phyloP scores from a whole-genome alignment of 2,329 filamentous ascomycete species.

The Aspergillus ruber region DNA sequence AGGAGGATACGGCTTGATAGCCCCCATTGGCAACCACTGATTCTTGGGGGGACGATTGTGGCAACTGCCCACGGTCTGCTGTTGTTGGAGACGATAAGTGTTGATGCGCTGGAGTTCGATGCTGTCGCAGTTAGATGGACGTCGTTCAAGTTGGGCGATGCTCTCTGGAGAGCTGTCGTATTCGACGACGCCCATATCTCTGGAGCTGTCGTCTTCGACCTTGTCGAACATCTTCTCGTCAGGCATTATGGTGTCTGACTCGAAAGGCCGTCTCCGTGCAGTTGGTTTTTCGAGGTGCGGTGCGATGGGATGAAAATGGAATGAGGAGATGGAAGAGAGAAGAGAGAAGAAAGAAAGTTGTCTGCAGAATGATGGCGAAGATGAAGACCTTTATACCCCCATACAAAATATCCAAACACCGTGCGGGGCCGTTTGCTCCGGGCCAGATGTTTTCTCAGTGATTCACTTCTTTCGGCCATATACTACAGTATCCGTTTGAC shows the following conservation, averaged over 20 bases:
- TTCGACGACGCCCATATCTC: neutral
- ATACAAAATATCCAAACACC: too few relatives aligned
- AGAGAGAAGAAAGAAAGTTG: too few relatives aligned
- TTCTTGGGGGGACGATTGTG: slow-evolving; percentile 10
- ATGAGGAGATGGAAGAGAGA: too few relatives aligned
- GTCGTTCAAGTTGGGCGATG: neutral
- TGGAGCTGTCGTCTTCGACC: neutral
- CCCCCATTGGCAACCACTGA: slow-evolving; percentile 13
- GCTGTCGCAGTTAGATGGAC: neutral
- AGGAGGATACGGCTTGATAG: slow-evolving; percentile 44
- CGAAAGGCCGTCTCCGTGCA: neutral
- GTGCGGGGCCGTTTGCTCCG: too few relatives aligned
- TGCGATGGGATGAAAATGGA: neutral
- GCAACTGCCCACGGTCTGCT: slow-evolving; percentile 21
- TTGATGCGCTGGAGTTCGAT: slow-evolving; percentile 15
- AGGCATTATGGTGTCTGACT: neutral
- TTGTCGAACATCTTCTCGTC: neutral
- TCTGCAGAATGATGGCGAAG: too few relatives aligned
- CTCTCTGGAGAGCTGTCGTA: neutral
- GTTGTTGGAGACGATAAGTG: slow-evolving; percentile 20
- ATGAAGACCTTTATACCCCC: too few relatives aligned
- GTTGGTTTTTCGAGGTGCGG: neutral
- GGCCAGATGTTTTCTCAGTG: too few relatives aligned
- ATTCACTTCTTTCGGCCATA: too few relatives aligned
- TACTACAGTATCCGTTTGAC: too few relatives aligned